These are phyloP conservation scores for Neofusicoccum cordaticola DNA, from an alignment of 2,329 filamentous ascomycete genomes.

Conservation along the genomic window DNA sequence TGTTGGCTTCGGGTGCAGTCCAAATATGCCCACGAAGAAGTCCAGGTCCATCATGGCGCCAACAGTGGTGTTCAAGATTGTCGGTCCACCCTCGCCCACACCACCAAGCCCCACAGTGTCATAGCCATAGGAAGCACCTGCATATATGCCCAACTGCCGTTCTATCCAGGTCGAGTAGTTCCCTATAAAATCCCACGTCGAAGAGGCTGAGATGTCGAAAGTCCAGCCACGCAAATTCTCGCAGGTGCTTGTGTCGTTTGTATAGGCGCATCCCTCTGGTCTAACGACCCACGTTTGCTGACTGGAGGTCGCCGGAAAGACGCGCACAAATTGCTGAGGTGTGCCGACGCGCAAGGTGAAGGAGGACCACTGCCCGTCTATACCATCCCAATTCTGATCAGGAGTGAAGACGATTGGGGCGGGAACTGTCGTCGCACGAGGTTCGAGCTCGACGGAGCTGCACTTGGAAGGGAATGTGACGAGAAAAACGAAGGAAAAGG, in stretches of 20 bases:
- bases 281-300: conserved; percentile 34
- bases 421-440: background rate
- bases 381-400: conserved; percentile 36
- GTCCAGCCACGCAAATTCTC: conserved; percentile 27
- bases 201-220: conserved; percentile 31
- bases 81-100: conserved; percentile 26
- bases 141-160: conserved; percentile 27
- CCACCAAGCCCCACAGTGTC: conserved; percentile 34
- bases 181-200: conserved; percentile 33
- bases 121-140: conserved; percentile 34
- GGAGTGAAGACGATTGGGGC: conserved; percentile 33
- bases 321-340: conserved; percentile 28
- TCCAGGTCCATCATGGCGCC: conserved; percentile 33
- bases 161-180: conserved; percentile 29
- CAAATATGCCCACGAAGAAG: conserved; percentile 40
- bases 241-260: conserved; percentile 26
- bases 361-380: conserved; percentile 32
- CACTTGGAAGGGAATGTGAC: background rate
- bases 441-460: background rate
- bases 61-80: conserved; percentile 34
- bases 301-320: conserved; percentile 34
- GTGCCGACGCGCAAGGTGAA: conserved; percentile 31
- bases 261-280: conserved; percentile 33
- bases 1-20: conserved; percentile 34
- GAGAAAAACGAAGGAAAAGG: background rate